Conservation (phyloP, 192 early-diverging fungal species). For the Powellomyces hirtus region DNA sequence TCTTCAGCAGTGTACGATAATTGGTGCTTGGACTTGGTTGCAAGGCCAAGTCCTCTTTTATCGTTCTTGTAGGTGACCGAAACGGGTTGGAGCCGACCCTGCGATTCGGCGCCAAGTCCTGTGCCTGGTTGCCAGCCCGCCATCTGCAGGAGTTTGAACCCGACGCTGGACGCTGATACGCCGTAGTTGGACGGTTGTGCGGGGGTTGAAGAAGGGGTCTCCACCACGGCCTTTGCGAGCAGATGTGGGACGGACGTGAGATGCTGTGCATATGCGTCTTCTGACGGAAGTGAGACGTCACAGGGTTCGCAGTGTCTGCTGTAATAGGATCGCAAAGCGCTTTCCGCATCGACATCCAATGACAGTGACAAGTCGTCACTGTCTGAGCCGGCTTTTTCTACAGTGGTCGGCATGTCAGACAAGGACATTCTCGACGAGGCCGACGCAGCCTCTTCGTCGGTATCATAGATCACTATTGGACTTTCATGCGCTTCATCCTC, state of each 20-base stretch:
- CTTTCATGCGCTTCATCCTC: not conserved
- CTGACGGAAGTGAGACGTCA: not conserved
- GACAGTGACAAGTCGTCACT: no score
- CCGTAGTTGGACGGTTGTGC: not conserved
- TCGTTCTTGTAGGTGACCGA: not conserved
- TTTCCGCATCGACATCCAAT: no score
- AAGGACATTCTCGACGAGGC: not conserved
- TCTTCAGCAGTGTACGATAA: not conserved
- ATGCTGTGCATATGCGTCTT: not conserved
- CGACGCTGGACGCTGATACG: conserved; percentile 10
- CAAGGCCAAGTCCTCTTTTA: not conserved
- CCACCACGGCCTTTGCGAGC: not conserved
- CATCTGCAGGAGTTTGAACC: conserved; percentile 21
- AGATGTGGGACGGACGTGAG: not conserved
- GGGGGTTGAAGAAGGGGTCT: not conserved
- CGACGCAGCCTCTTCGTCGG: not conserved
- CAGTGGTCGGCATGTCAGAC: not conserved
- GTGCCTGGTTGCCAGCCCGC: conserved; percentile 30
- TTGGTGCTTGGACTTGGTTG: not conserved
- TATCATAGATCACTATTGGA: not conserved
- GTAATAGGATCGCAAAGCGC: not conserved
- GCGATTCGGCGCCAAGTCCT: conserved; percentile 17
- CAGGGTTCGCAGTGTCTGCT: not conserved
- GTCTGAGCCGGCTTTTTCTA: no score
- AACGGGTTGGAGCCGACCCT: conserved; percentile 23